phyloP scores from a whole-genome alignment of 495 filamentous ascomycete genomes.

The Talaromyces ruber region DNA sequence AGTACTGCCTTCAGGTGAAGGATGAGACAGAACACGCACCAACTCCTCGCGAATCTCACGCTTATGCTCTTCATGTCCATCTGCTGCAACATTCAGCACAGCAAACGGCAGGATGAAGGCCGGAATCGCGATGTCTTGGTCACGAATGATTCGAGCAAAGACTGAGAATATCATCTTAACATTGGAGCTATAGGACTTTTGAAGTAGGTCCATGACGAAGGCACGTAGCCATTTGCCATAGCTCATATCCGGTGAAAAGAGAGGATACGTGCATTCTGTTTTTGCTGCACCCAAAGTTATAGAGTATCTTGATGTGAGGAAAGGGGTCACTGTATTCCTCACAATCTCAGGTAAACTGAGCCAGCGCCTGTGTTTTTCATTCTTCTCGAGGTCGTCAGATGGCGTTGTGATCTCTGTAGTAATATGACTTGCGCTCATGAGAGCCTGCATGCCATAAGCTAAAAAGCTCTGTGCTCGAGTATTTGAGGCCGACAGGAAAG shows the following conservation, averaged over 20 bases:
- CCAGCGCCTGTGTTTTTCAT: conserved; percentile 63
- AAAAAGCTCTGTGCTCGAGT: conserved; percentile 82
- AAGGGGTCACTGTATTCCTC: conserved; percentile 74
- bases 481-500: conserved; percentile 82
- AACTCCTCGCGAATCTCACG: conserved; percentile 65
- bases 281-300: conserved; percentile 47
- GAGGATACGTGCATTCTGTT: conserved; percentile 60
- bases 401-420: conserved; percentile 46
- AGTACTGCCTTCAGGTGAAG: conserved; percentile 45
- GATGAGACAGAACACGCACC: conserved; percentile 53
- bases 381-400: conserved; percentile 40
- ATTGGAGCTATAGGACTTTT: conserved; percentile 56
- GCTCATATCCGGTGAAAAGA: conserved; percentile 53
- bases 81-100: conserved; percentile 67
- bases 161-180: conserved; percentile 68
- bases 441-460: conserved; percentile 86
- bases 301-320: conserved; percentile 70
- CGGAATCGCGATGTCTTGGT: conserved; percentile 73
- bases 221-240: conserved; percentile 74
- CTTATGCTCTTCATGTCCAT: conserved; percentile 55
- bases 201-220: conserved; percentile 74
- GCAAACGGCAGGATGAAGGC: conserved; percentile 83
- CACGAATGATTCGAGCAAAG: conserved; percentile 68
- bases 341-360: conserved; percentile 60
- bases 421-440: conserved; percentile 69